Conservation (phyloP, 1,284 basidiomycete genomes). For the Cystobasidium sp. region DNA sequence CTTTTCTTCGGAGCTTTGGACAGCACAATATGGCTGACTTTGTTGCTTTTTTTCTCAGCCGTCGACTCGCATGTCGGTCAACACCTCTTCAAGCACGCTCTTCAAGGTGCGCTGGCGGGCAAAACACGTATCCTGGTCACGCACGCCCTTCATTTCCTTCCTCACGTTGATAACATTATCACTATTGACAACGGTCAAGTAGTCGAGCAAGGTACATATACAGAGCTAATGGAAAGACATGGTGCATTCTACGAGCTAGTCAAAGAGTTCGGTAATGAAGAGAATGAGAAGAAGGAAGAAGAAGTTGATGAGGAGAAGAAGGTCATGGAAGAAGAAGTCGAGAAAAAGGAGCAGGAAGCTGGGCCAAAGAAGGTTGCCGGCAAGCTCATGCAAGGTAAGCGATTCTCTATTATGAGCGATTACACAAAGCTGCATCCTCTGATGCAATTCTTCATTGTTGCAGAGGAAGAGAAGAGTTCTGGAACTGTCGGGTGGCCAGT, state of each 20-base stretch:
- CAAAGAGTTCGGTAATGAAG: constrained; percentile 67
- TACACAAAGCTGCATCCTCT: background rate
- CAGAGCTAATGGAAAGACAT: constrained; percentile 66
- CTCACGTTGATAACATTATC: constrained; percentile 70
- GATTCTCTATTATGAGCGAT: background rate
- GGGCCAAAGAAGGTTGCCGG: constrained; percentile 45
- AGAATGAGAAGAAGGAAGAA: constrained; percentile 60
- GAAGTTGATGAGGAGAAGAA: constrained; percentile 58
- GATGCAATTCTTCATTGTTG: background rate
- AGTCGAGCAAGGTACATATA: constrained; percentile 72
- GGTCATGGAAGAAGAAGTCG: constrained; percentile 56
- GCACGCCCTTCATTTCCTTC: constrained; percentile 79
- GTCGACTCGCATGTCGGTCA: constrained; percentile 87
- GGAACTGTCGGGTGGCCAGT: constrained; percentile 58
- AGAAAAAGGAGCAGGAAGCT: constrained; percentile 57
- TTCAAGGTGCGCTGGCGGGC: constrained; percentile 68
- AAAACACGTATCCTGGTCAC: constrained; percentile 81
- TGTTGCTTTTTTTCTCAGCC: constrained; percentile 55
- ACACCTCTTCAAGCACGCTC: constrained; percentile 80
- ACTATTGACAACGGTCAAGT: constrained; percentile 72
- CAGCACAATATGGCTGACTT: background rate
- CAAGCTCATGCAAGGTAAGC: constrained; percentile 61
- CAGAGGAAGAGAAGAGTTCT: constrained; percentile 50
- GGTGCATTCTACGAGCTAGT: constrained; percentile 76
- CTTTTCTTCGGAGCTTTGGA: constrained; percentile 2